Evolutionary conservation across 495 filamentous ascomycete genomes (phyloP).

Genomic region (Cercophora newfieldiana): DNA sequence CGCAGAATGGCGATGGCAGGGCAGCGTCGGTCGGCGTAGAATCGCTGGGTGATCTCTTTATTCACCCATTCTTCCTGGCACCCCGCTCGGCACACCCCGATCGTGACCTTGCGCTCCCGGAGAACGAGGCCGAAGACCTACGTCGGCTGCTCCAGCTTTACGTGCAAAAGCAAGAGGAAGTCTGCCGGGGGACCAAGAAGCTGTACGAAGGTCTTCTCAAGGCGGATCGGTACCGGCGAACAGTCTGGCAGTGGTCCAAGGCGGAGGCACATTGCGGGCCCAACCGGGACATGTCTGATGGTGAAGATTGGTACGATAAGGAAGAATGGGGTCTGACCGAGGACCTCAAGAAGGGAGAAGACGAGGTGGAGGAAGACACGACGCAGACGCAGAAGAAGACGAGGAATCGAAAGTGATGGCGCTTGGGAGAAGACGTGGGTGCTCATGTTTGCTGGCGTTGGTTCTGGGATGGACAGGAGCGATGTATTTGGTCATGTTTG

Average conservation of each 20-base stretch:
- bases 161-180: slow-evolving; percentile 94
- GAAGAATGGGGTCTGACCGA: slow-evolving; percentile 85
- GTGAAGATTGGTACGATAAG: slow-evolving; percentile 94
- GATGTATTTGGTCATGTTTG: not conserved
- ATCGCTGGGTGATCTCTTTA: slow-evolving; percentile 51
- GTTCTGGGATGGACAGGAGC: not conserved
- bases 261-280: slow-evolving; percentile 86
- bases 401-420: slow-evolving; percentile 54
- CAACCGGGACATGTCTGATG: slow-evolving; percentile 71
- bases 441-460: not conserved
- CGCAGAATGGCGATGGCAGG: slow-evolving; percentile 3
- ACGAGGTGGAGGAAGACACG: slow-evolving; percentile 84
- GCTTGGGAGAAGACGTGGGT: not conserved
- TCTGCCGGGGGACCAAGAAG: slow-evolving; percentile 74
- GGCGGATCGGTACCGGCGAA: slow-evolving; percentile 74
- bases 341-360: slow-evolving; percentile 85
- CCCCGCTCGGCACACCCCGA: slow-evolving; percentile 71
- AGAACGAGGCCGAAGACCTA: slow-evolving; percentile 83
- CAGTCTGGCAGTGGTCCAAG: slow-evolving; percentile 80
- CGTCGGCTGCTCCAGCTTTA: slow-evolving; percentile 79
- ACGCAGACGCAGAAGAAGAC: slow-evolving; percentile 74
- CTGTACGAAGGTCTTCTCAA: slow-evolving; percentile 74
- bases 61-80: slow-evolving; percentile 85
- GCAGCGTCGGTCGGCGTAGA: not conserved
- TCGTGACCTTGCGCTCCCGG: slow-evolving; percentile 75